phyloP scores from a whole-genome alignment of 805 yeast genomes.

The Groenewaldozyma tartarivorans region DNA sequence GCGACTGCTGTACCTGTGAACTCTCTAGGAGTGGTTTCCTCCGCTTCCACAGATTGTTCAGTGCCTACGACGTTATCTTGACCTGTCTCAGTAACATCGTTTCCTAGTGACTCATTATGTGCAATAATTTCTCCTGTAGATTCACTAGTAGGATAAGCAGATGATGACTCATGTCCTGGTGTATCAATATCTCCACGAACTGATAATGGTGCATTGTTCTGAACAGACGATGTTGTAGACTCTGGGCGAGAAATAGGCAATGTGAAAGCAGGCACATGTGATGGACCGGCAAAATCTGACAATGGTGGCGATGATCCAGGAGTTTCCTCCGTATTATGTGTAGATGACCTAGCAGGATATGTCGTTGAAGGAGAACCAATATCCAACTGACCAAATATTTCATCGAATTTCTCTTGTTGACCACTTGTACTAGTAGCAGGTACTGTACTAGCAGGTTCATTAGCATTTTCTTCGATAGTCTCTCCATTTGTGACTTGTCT shows the following conservation, averaged over 20 bases:
- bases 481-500: no score
- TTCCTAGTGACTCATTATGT: conserved; percentile 3
- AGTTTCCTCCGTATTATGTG: conserved; percentile 20
- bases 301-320: conserved; percentile 23
- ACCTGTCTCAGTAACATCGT: not conserved
- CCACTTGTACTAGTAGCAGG: conserved; percentile 1
- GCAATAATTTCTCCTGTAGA: conserved; percentile 25
- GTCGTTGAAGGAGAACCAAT: conserved; percentile 21
- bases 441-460: not conserved
- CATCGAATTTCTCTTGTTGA: conserved; percentile 15
- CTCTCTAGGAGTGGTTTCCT: not conserved
- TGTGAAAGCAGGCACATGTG: conserved; percentile 28
- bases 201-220: conserved; percentile 83
- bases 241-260: conserved; percentile 52
- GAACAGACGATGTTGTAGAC: conserved; percentile 82
- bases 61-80: not conserved
- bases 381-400: conserved; percentile 17
- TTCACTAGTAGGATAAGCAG: conserved; percentile 26
- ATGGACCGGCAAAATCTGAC: conserved; percentile 15
- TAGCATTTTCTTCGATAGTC: not conserved
- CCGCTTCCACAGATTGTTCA: no score
- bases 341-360: conserved; percentile 18
- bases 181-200: conserved; percentile 67
- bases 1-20: not conserved
- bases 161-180: conserved; percentile 32